These are phyloP conservation scores for Poronia punctata DNA, from an alignment of 495 filamentous ascomycete species.

Conservation along the genomic window DNA sequence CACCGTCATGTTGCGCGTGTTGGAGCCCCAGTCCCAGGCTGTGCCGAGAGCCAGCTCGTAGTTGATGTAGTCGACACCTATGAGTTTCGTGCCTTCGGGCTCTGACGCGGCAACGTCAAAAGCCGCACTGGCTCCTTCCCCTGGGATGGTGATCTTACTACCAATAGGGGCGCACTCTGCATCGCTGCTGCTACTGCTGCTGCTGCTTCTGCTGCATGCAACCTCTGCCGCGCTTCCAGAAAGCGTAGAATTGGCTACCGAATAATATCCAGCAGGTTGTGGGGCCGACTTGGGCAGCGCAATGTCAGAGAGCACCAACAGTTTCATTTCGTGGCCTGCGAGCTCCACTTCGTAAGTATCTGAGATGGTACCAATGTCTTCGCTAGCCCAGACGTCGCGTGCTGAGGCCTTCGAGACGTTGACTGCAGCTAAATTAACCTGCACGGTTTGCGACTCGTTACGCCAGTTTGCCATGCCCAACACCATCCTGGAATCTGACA, in stretches of 20 bases:
- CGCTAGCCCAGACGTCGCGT: constrained; percentile 38
- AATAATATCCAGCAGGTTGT: constrained; percentile 30
- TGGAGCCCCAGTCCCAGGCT: constrained; percentile 36
- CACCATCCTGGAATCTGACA: constrained; percentile 33
- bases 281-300: constrained; percentile 22
- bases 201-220: constrained; percentile 19
- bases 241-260: constrained; percentile 29
- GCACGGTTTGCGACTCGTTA: constrained; percentile 30
- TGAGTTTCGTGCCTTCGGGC: constrained; percentile 26
- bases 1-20: constrained; percentile 42
- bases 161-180: constrained; percentile 33
- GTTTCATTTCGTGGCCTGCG: constrained; percentile 35
- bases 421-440: constrained; percentile 33
- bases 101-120: constrained; percentile 13
- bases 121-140: constrained; percentile 14
- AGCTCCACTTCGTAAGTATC: constrained; percentile 33
- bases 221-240: constrained; percentile 23
- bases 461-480: constrained; percentile 42
- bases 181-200: too few species aligned
- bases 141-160: constrained; percentile 34
- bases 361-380: constrained; percentile 23
- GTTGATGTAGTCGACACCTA: constrained; percentile 45
- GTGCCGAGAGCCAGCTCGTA: constrained; percentile 42
- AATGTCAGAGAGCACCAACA: constrained; percentile 36
- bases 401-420: constrained; percentile 34